These are phyloP conservation scores for Cynara cardunculus DNA, from an alignment of 129 eudicot species.

Conservation along the genomic window DNA sequence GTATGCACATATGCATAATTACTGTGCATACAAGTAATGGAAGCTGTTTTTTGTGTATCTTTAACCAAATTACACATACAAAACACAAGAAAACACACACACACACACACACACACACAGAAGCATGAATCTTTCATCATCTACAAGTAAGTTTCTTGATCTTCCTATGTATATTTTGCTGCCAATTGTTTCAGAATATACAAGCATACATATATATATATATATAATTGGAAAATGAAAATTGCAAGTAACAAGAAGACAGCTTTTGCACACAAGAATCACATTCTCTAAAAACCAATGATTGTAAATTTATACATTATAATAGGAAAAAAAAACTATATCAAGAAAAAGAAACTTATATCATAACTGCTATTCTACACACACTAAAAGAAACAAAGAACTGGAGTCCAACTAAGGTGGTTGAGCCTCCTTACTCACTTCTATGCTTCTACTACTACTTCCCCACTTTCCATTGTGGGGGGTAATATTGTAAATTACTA, in stretches of 20 bases:
- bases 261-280: constrained; percentile 48
- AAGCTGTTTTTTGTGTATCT: no score
- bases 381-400: constrained; percentile 31
- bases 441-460: constrained; percentile 24
- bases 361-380: constrained; percentile 34
- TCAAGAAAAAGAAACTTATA: constrained; percentile 15
- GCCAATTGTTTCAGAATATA: neutral
- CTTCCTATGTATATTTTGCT: constrained; percentile 13
- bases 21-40: no score
- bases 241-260: neutral
- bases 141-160: constrained; percentile 38
- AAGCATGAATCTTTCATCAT: constrained; percentile 23
- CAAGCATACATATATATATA: no score
- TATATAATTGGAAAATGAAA: neutral
- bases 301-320: constrained; percentile 52
- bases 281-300: constrained; percentile 37
- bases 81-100: no score
- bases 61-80: constrained; percentile 15
- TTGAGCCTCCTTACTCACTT: constrained; percentile 52
- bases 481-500: constrained; percentile 32
- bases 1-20: no score
- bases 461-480: constrained; percentile 48
- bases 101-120: no score
- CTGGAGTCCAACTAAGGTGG: constrained; percentile 51
- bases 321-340: constrained; percentile 14